Conservation (phyloP, 371 early-diverging fungal species). For the Polyrhizophydium stewartii region DNA sequence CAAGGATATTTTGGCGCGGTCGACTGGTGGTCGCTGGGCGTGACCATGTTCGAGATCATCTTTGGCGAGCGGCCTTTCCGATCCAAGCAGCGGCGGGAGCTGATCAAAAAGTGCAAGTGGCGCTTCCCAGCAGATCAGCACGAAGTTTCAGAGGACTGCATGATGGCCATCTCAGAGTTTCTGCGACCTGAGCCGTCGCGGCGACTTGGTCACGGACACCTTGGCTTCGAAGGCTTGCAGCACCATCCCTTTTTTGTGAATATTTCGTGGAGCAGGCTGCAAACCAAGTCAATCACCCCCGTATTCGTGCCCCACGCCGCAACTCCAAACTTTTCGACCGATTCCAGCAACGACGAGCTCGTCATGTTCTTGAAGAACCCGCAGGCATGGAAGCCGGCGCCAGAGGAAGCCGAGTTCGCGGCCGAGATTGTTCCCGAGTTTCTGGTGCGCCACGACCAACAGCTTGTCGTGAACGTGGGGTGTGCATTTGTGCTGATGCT, state of each 20-base stretch:
- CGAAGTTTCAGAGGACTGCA: constrained; percentile 7
- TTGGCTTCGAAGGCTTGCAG: constrained; percentile 40
- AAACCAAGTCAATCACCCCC: constrained; percentile 44
- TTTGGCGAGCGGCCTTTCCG: constrained; percentile 66
- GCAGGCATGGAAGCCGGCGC: not conserved
- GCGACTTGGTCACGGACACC: constrained; percentile 48
- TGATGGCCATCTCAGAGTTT: constrained; percentile 8
- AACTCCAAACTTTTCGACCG: constrained; percentile 4
- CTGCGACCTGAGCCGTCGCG: constrained; percentile 30
- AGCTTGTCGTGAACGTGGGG: too few relatives aligned
- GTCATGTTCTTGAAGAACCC: not conserved
- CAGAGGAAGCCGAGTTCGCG: not conserved
- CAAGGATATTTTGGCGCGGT: constrained; percentile 57
- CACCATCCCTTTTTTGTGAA: constrained; percentile 52
- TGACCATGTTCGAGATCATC: constrained; percentile 71
- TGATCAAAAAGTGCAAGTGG: constrained; percentile 23
- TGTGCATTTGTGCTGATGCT: too few relatives aligned
- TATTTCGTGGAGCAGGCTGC: constrained; percentile 45
- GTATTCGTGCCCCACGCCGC: constrained; percentile 48
- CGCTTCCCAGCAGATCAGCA: constrained; percentile 34
- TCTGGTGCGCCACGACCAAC: too few relatives aligned
- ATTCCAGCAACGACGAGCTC: not conserved
- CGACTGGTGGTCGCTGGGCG: constrained; percentile 82
- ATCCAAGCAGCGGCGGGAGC: constrained; percentile 60
- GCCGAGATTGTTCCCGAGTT: not conserved